Conservation (phyloP, 108 stramenopile species). For the Poteriospumella lacustris region DNA sequence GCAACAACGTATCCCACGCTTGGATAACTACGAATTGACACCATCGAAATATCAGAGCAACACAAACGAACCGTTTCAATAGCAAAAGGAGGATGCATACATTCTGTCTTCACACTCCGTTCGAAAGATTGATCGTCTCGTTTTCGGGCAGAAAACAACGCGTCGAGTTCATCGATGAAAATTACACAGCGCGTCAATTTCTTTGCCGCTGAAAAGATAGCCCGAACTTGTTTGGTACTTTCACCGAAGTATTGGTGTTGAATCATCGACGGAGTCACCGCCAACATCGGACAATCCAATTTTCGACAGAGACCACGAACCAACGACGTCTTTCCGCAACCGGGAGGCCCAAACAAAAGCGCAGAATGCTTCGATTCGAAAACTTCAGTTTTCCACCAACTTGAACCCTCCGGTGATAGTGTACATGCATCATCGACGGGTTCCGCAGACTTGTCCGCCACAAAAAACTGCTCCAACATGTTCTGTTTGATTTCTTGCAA, state of each 20-base stretch:
- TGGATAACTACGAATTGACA: constrained; percentile 25
- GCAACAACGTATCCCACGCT: background rate
- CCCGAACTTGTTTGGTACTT: background rate
- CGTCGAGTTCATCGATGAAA: constrained; percentile 25
- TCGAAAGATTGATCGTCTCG: background rate
- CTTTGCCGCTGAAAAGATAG: constrained; percentile 6
- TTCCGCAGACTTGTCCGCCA: no score
- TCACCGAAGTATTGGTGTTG: background rate
- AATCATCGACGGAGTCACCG: background rate
- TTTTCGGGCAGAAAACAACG: background rate
- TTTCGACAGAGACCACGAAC: background rate
- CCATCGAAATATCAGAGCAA: background rate
- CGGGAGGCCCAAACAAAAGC: background rate
- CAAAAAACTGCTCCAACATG: no score
- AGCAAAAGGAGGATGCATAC: background rate
- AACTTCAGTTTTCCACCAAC: no score
- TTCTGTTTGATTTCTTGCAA: no score
- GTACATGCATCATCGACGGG: no score
- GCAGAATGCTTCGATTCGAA: no score
- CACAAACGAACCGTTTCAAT: background rate
- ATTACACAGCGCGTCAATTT: background rate
- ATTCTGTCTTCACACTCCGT: constrained; percentile 14
- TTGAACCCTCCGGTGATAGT: no score
- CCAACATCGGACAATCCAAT: background rate
- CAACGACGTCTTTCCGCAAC: background rate